Evolutionary conservation across 2,329 filamentous ascomycete genomes (phyloP), one percentile per base, ranked within the genome.

Genomic region (Colletotrichum acutatum): DNA sequence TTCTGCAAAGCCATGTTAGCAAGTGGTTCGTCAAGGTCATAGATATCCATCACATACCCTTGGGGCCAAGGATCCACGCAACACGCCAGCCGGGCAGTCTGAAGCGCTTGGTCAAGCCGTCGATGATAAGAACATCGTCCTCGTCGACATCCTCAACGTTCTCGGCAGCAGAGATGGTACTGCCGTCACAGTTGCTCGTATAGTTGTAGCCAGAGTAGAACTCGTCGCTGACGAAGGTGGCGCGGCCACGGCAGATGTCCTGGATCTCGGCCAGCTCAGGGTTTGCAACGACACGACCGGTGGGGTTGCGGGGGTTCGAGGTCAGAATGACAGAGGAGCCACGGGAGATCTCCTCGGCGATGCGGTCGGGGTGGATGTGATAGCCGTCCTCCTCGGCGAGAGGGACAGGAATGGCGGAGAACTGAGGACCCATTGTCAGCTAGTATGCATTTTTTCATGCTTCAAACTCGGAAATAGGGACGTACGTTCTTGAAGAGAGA

Each of bases 191-290:
- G 84, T 95, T 89, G 77, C 91, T 94, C 46, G 94, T 97, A 86
- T 98, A 98, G 85, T 98, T 98, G 88, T 98, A 98, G 26, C 95
- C 95, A 12, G 92, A 92, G 85, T 98, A 98, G 87, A 98, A 98
- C 84, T 98, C 96, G 80, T 98, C 96, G 85, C 95, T 94, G 82
- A 98, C 95, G 68, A 98, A 87, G 0, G 96, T 98, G 3, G 95
- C 95, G 67, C 95, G 91, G 76, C 95, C 94, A 80, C 95, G 92
- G 86, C 95, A 97, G 78, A 98, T 93, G 80, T 98, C 94, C 83
- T 98, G 95, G 78, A 98, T 98, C 83, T 96, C 90, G 22, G 93
- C 92, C 75, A 98, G 87, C 83, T 98, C 94, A 0, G 94, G 93
- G 81, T 95, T 95, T 78, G 90, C 89, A 28, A 98, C 91, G 75